A percentile compares a stretch with the other conserved stretches of the same genome.
Conservation (phyloP, 805 yeast species). For the Metschnikowia koreensis region DNA sequence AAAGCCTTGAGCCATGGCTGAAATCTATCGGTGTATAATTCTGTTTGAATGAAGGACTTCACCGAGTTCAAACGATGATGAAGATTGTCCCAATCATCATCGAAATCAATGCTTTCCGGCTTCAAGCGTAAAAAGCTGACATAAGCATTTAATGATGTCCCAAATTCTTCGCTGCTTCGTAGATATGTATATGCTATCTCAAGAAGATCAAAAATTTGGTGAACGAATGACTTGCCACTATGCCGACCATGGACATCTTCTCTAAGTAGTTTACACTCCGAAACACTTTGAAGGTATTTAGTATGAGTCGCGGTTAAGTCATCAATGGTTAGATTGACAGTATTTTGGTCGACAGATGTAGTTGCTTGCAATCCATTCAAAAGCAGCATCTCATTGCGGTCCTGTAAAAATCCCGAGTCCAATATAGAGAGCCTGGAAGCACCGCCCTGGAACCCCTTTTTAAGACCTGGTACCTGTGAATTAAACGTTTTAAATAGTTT, state of each 20-base stretch:
- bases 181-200: slow-evolving; percentile 34
- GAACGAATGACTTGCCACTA: slow-evolving; percentile 29
- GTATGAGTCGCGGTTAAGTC: slow-evolving; percentile 14
- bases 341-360: slow-evolving; percentile 6
- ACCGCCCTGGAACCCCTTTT: not conserved
- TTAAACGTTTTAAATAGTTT: slow-evolving; percentile 19
- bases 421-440: slow-evolving; percentile 13
- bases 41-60: slow-evolving; percentile 38
- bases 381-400: not conserved
- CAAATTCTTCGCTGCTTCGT: slow-evolving; percentile 35
- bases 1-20: slow-evolving; percentile 42
- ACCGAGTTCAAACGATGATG: slow-evolving; percentile 38
- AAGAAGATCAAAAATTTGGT: slow-evolving; percentile 32
- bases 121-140: slow-evolving; percentile 27
- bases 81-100: slow-evolving; percentile 28
- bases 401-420: slow-evolving; percentile 8
- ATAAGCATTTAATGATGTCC: slow-evolving; percentile 27
- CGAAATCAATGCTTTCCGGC: slow-evolving; percentile 12
- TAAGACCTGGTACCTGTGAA: not conserved
- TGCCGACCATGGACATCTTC: slow-evolving; percentile 30
- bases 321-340: slow-evolving; percentile 17
- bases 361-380: not conserved
- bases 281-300: slow-evolving; percentile 18
- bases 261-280: slow-evolving; percentile 32
- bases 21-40: slow-evolving; percentile 42